phyloP scores from a whole-genome alignment of 1,284 basidiomycete genomes.

The Pterulicium gracile region DNA sequence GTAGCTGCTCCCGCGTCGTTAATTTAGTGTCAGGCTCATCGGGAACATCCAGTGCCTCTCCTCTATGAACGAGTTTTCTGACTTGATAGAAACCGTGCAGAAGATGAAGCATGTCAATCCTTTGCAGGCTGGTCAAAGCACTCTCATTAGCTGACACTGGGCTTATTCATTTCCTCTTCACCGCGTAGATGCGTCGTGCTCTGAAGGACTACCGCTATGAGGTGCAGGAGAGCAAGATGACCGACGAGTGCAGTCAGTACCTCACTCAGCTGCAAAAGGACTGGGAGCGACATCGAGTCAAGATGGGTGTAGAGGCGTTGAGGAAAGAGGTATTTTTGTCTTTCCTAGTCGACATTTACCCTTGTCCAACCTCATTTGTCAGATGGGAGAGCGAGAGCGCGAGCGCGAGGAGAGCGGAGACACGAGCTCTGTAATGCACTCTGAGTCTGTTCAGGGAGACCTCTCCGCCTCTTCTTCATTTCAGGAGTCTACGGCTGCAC shows the following conservation, averaged over 20 bases:
- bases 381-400: constrained; percentile 59
- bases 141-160: constrained; percentile 19
- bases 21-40: constrained; percentile 12
- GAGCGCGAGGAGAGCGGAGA: constrained; percentile 34
- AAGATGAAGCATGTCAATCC: constrained; percentile 83
- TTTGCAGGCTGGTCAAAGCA: constrained; percentile 69
- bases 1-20: constrained; percentile 19
- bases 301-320: constrained; percentile 69
- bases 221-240: constrained; percentile 86
- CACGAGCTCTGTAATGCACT: constrained; percentile 19
- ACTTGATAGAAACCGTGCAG: constrained; percentile 85
- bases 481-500: constrained; percentile 23
- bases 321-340: constrained; percentile 54
- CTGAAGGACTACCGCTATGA: constrained; percentile 94
- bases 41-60: constrained; percentile 86
- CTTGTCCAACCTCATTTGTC: constrained; percentile 1
- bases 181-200: constrained; percentile 73
- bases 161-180: constrained; percentile 5
- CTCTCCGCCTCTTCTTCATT: constrained; percentile 25
- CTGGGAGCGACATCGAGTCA: constrained; percentile 86
- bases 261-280: constrained; percentile 90
- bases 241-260: constrained; percentile 90
- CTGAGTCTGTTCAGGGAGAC: constrained; percentile 14
- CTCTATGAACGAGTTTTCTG: constrained; percentile 76
- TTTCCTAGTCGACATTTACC: constrained; percentile 1